Percentiles rank a stretch among this genome's conserved stretches.
phyloP scores from a whole-genome alignment of 148 eudicot genomes.

The Salicornia ramosissima region DNA sequence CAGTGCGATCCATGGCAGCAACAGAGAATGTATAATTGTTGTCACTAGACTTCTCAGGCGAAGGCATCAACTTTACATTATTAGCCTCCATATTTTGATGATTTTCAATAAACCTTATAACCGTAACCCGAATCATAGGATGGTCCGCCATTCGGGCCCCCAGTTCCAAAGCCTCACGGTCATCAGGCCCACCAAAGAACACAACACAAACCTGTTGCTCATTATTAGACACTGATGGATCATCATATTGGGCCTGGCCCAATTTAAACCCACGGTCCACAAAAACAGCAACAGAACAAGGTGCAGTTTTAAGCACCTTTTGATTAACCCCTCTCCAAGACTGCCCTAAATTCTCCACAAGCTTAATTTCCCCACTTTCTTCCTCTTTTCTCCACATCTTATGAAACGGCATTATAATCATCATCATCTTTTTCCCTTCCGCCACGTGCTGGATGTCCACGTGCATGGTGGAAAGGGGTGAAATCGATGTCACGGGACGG shows the following conservation, averaged over 20 bases:
- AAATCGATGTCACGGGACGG: slow-evolving; percentile 49
- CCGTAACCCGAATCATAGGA: slow-evolving; percentile 37
- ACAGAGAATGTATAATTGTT: slow-evolving; percentile 35
- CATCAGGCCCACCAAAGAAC: slow-evolving; percentile 67
- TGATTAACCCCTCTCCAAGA: slow-evolving; percentile 49
- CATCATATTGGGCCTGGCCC: slow-evolving; percentile 11
- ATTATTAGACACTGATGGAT: not conserved
- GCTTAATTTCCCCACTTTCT: slow-evolving; percentile 21
- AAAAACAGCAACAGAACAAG: slow-evolving; percentile 60
- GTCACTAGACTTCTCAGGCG: slow-evolving; percentile 31
- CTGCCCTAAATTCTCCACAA: slow-evolving; percentile 59
- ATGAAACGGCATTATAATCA: slow-evolving; percentile 64
- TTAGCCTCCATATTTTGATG: not conserved
- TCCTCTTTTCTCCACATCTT: slow-evolving; percentile 46
- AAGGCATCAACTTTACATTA: slow-evolving; percentile 26
- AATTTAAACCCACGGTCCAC: slow-evolving; percentile 68
- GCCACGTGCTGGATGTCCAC: slow-evolving; percentile 59
- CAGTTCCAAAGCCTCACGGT: slow-evolving; percentile 46
- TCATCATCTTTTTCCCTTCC: slow-evolving; percentile 40
- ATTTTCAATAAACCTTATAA: slow-evolving; percentile 29
- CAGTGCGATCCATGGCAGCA: slow-evolving; percentile 24
- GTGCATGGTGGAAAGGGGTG: slow-evolving; percentile 54
- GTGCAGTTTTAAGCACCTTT: slow-evolving; percentile 53
- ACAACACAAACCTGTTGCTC: slow-evolving; percentile 33
- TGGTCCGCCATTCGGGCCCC: slow-evolving; percentile 57